These are phyloP conservation scores for Coemansia guatemalensis DNA, from an alignment of 192 early-diverging fungal genomes.

Conservation along the genomic window DNA sequence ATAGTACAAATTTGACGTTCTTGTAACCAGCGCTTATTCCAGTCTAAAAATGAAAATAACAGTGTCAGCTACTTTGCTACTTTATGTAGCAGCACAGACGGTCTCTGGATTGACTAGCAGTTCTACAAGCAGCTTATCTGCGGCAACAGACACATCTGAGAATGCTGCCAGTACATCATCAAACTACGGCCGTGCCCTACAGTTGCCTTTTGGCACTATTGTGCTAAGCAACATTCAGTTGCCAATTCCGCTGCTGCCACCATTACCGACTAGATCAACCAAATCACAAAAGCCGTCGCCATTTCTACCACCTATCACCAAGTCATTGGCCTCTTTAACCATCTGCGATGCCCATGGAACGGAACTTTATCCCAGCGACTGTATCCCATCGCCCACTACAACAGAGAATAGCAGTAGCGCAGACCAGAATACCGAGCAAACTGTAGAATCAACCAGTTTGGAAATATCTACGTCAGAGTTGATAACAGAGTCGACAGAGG, in stretches of 20 bases:
- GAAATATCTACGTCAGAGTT: too few species aligned
- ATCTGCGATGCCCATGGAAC: constrained; percentile 28
- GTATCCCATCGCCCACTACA: constrained; percentile 5
- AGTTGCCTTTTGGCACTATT: constrained; percentile 3
- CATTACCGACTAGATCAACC: too few species aligned
- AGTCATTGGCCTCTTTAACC: constrained; percentile 7
- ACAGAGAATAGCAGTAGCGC: neutral
- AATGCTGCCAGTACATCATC: neutral
- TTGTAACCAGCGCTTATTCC: too few species aligned
- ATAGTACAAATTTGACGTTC: too few species aligned
- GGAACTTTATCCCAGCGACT: constrained; percentile 18
- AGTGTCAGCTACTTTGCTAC: too few species aligned
- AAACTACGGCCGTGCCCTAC: neutral
- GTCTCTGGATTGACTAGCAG: too few species aligned
- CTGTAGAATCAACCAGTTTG: too few species aligned
- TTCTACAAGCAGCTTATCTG: too few species aligned
- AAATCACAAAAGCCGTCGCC: neutral
- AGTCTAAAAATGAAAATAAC: too few species aligned
- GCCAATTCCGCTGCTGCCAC: neutral
- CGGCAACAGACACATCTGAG: neutral
- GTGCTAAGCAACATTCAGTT: neutral
- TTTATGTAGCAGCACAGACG: too few species aligned
- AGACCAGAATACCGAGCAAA: too few species aligned
- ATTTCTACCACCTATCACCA: constrained; percentile 22
- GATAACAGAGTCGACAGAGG: too few species aligned